Evolutionary conservation across 2,329 filamentous ascomycete genomes (phyloP).

Genomic region (Calonectria honghensis): DNA sequence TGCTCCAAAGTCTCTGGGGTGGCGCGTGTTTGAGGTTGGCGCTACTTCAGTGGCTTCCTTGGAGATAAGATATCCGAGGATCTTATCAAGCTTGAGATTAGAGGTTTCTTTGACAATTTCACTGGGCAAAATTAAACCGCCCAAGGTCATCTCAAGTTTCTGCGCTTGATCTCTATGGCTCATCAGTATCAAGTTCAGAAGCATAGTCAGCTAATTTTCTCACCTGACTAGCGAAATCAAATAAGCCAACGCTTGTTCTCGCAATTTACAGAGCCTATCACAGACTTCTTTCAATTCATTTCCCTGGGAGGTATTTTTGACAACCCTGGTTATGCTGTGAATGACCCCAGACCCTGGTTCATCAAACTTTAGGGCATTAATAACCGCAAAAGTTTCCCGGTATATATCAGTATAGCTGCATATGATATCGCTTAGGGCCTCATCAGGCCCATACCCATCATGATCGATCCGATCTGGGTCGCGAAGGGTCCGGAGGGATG

Average conservation of each 20-base stretch:
- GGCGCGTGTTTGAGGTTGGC: not conserved
- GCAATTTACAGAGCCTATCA: not conserved
- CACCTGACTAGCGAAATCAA: not conserved
- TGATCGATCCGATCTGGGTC: not conserved
- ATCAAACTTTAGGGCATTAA: not conserved
- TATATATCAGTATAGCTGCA: not conserved
- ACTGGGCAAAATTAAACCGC: not conserved
- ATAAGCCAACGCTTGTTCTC: not conserved
- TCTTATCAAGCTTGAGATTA: not conserved
- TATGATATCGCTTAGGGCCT: not conserved
- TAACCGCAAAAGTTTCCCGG: not conserved
- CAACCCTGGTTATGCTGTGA: not conserved
- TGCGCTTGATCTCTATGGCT: not conserved
- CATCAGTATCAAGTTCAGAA: not conserved
- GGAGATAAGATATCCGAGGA: not conserved
- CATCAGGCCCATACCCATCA: not conserved
- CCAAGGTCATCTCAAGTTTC: not conserved
- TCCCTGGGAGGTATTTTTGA: slow-evolving; percentile 6
- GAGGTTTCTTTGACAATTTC: not conserved
- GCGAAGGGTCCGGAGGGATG: not conserved
- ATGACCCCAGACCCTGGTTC: not conserved
- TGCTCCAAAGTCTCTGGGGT: not conserved
- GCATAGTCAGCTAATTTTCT: too few species aligned
- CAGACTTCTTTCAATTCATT: not conserved
- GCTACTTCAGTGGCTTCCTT: not conserved